phyloP scores from a whole-genome alignment of 805 yeast species.

The Wickerhamomyces subpelliculosus region DNA sequence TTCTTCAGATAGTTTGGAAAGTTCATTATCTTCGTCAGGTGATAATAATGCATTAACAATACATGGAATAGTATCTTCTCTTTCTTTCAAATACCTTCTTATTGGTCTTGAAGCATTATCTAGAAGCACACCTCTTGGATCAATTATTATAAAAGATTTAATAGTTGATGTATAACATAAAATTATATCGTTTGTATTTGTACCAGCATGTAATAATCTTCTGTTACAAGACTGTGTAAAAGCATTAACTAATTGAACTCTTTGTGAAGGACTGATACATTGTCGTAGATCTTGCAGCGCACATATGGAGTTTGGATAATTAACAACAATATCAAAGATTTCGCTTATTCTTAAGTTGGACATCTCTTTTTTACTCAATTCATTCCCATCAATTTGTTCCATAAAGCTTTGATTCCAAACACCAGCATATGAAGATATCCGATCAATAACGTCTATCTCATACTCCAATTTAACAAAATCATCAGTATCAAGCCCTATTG shows the following conservation, averaged over 20 bases:
- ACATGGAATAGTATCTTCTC: conserved; percentile 65
- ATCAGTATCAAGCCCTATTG: conserved; percentile 14
- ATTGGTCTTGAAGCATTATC: conserved; percentile 77
- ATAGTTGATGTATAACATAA: conserved; percentile 65
- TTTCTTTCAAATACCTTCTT: conserved; percentile 57
- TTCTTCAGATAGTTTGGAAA: conserved; percentile 50
- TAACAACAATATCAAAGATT: conserved; percentile 48
- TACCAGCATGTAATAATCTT: conserved; percentile 68
- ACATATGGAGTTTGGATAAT: conserved; percentile 43
- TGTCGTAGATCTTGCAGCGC: conserved; percentile 53
- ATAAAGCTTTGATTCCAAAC: conserved; percentile 15
- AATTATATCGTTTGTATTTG: conserved; percentile 68
- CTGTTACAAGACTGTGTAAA: conserved; percentile 40
- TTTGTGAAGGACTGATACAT: conserved; percentile 44
- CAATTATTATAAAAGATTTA: conserved; percentile 65
- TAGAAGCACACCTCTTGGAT: conserved; percentile 78
- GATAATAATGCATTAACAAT: conserved; percentile 67
- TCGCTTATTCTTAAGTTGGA: conserved; percentile 44
- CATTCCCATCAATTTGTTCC: conserved; percentile 4
- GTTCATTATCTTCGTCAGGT: conserved; percentile 19
- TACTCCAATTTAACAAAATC: conserved; percentile 7
- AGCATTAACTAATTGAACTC: conserved; percentile 42
- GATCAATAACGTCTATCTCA: conserved; percentile 3
- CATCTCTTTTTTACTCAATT: conserved; percentile 7
- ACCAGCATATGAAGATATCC: conserved; percentile 5